phyloP scores from a whole-genome alignment of 1,284 basidiomycete species.

The Microbotryomycetes sp. region DNA sequence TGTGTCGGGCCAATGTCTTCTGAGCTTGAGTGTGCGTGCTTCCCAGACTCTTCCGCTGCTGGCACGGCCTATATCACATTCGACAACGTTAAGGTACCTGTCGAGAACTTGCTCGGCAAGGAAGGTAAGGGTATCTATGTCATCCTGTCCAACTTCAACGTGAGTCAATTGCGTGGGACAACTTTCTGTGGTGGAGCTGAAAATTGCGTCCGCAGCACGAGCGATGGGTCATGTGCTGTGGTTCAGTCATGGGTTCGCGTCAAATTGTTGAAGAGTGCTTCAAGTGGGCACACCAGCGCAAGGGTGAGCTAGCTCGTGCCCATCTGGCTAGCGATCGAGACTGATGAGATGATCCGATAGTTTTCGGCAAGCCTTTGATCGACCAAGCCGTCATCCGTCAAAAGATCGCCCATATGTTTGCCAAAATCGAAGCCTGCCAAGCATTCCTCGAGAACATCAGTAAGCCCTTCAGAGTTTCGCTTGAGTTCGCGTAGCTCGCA shows the following conservation, averaged over 20 bases:
- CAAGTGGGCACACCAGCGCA: constrained; percentile 32
- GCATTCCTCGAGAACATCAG: constrained; percentile 35
- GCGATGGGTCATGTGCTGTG: constrained; percentile 46
- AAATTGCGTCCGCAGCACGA: constrained; percentile 37
- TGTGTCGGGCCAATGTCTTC: constrained; percentile 64
- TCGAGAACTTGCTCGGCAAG: constrained; percentile 76
- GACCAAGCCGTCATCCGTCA: constrained; percentile 33
- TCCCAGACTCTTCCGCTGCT: constrained; percentile 48
- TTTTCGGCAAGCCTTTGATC: constrained; percentile 35
- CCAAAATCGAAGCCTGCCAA: constrained; percentile 32
- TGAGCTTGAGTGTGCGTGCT: constrained; percentile 46
- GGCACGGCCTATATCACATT: constrained; percentile 78
- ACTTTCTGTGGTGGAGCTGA: neutral
- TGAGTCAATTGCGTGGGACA: constrained; percentile 1
- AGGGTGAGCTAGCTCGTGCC: constrained; percentile 2
- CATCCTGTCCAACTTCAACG: constrained; percentile 48
- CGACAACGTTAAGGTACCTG: constrained; percentile 76
- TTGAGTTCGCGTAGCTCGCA: no score
- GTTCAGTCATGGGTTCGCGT: constrained; percentile 36
- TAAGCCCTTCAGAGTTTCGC: neutral
- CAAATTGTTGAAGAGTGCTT: constrained; percentile 34
- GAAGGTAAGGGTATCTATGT: constrained; percentile 76
- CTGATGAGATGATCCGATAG: no score
- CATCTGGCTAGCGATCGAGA: no score
- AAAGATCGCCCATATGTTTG: constrained; percentile 34